Base-by-base conservation (phyloP, 768 basidiomycete species). In the Russula brevipes region DNA sequence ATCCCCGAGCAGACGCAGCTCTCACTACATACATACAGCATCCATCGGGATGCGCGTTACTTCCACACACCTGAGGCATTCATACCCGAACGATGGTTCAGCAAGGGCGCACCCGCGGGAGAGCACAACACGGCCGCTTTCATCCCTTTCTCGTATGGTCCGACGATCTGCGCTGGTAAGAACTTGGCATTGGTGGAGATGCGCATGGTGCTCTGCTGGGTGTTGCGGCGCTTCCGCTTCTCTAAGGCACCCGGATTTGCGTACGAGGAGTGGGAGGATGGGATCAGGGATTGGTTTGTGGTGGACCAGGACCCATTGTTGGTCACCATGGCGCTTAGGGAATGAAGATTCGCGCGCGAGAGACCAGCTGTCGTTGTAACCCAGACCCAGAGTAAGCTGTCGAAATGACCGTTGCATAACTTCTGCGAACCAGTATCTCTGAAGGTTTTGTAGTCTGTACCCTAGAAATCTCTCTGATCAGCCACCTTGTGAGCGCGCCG, bases 101-200 rank as follows among this genome's bases (percentile, higher is more conserved):
- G 38, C 45, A 54, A 35, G 1, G 45, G 39, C 17, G 54, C 52
- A 4, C 24, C 36, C 0, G n/a, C 72, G 1, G 54, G 70, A 44
- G 62, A 54, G 41, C 72, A 71, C 64, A 67, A 76, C 58, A 50
- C 71, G 4, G 46, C 67, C 2, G 77, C 77, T n/a, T 80, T 78
- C 63, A 72, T 78, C 35, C 78, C 80, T 0, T 80, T 80, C 66
- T 79, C 79, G 4, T 61, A 70, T 14, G 80, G 80, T 2, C 76
- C 79, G 19, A 68, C 73, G 12, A 77, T 71, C 41, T 81, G 80
- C 51, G 77, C 74, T 0, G 80, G 80, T 3, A 78, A 77, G 68
- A 76, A 73, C 46, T 70, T 81, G 19, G 80, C 79, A 33, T 66
- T 71, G 67, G 71, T 73, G 68, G 77, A 79, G 67, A 73, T 80